phyloP scores from a whole-genome alignment of 208 protist genomes.

The Trypanosoma caninum region DNA sequence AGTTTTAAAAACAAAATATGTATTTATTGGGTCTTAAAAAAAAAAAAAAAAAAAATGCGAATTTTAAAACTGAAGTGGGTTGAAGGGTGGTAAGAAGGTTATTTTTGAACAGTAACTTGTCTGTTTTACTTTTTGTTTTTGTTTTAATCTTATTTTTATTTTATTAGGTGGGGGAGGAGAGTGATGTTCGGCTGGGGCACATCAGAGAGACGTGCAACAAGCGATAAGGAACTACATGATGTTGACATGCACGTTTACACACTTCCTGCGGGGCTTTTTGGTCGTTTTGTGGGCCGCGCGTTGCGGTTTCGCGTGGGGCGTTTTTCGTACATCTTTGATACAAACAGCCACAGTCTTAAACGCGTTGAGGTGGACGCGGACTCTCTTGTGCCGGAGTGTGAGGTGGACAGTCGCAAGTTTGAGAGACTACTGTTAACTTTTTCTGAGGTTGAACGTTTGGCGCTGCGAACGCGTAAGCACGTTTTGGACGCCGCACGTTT shows the following conservation, averaged over 20 bases:
- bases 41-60: too few species aligned
- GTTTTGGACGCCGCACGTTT: constrained; percentile 62
- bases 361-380: constrained; percentile 69
- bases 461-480: constrained; percentile 37
- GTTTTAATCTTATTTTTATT: constrained; percentile 3
- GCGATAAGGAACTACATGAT: constrained; percentile 45
- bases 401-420: constrained; percentile 52
- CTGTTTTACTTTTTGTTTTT: constrained; percentile 19
- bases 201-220: constrained; percentile 13
- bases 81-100: too few species aligned
- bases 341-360: constrained; percentile 27
- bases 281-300: constrained; percentile 63
- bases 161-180: neutral
- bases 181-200: constrained; percentile 10
- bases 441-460: constrained; percentile 59
- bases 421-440: constrained; percentile 50
- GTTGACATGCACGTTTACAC: constrained; percentile 87
- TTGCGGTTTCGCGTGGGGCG: constrained; percentile 62
- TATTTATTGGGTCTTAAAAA: too few species aligned
- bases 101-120: too few species aligned
- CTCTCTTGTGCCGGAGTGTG: constrained; percentile 71
- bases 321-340: constrained; percentile 54
- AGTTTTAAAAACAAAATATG: too few species aligned
- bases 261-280: constrained; percentile 58
- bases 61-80: too few species aligned